Conservation (phyloP, 163 green algal genomes). For the Smithsoniella earleae region DNA sequence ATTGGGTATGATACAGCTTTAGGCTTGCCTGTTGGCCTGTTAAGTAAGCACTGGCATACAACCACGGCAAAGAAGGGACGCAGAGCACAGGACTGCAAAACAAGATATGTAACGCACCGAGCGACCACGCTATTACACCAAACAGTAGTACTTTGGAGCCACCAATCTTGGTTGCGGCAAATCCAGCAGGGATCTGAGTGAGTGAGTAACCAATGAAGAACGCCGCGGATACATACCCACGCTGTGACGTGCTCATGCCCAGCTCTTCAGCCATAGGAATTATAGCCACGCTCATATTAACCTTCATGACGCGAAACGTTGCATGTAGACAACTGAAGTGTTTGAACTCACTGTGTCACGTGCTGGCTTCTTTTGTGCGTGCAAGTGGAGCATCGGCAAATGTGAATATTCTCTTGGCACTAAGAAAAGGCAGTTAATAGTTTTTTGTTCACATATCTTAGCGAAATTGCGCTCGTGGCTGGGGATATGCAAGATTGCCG, state of each 20-base stretch:
- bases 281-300: slow-evolving; percentile 64
- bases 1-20: background rate
- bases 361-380: background rate
- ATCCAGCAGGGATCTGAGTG: slow-evolving; percentile 26
- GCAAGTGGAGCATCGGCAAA: too few relatives aligned
- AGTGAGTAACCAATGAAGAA: slow-evolving; percentile 34
- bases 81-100: background rate
- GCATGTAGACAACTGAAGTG: slow-evolving; percentile 27
- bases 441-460: background rate
- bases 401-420: too few relatives aligned
- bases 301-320: slow-evolving; percentile 39
- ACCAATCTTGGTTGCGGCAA: slow-evolving; percentile 54
- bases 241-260: slow-evolving; percentile 51
- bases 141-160: slow-evolving; percentile 73
- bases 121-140: slow-evolving; percentile 74
- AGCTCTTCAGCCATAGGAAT: slow-evolving; percentile 63
- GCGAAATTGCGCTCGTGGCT: background rate
- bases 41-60: too few relatives aligned
- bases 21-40: too few relatives aligned
- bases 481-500: too few relatives aligned
- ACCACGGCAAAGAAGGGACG: too few relatives aligned
- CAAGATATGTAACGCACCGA: slow-evolving; percentile 38
- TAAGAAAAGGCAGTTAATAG: background rate
- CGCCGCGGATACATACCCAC: slow-evolving; percentile 39
- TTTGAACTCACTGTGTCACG: too few relatives aligned